A percentile compares a stretch with the other conserved stretches of the same genome.
phyloP scores from a whole-genome alignment of 1,139 yeast genomes.

The Yamadazyma dushanensis region DNA sequence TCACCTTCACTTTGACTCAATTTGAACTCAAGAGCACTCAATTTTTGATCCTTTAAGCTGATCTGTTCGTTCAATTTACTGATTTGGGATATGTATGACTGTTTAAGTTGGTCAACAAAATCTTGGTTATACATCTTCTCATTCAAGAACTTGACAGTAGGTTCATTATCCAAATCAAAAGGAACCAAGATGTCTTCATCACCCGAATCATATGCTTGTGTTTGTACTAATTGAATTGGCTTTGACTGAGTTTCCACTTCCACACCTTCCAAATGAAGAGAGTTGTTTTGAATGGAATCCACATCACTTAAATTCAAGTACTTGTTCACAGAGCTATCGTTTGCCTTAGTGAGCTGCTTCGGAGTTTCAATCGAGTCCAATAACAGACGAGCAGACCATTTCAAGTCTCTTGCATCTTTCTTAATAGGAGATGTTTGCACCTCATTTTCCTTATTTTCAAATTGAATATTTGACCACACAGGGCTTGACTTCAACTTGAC shows the following conservation, averaged over 20 bases:
- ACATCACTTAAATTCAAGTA: slow-evolving; percentile 9
- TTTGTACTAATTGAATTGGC: not conserved
- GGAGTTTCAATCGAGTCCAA: slow-evolving; percentile 8
- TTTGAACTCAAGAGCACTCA: slow-evolving; percentile 1
- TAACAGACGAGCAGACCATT: slow-evolving; percentile 4
- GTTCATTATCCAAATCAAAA: slow-evolving; percentile 8
- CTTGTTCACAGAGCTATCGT: slow-evolving; percentile 9
- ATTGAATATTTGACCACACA: slow-evolving; percentile 1
- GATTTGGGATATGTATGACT: slow-evolving; percentile 4
- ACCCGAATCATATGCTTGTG: slow-evolving; percentile 2
- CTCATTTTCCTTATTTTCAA: slow-evolving; percentile 8
- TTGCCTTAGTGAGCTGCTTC: slow-evolving; percentile 1
- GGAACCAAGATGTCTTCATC: not conserved
- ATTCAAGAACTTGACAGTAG: slow-evolving; percentile 10
- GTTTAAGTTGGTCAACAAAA: slow-evolving; percentile 4
- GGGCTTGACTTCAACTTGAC: slow-evolving; percentile 5
- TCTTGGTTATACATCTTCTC: slow-evolving; percentile 5
- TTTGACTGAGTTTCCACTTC: slow-evolving; percentile 3
- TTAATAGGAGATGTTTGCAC: slow-evolving; percentile 10
- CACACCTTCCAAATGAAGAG: slow-evolving; percentile 3
- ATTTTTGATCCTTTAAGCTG: slow-evolving; percentile 1
- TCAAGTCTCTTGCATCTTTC: slow-evolving; percentile 3
- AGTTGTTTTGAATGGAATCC: slow-evolving; percentile 5
- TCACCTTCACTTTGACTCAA: slow-evolving; percentile 5
- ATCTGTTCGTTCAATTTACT: slow-evolving; percentile 1